A percentile compares a stretch with the other conserved stretches of the same genome.
Evolutionary conservation across 1,284 basidiomycete genomes (phyloP).

Genomic region (Ustilago shanxiensis): DNA sequence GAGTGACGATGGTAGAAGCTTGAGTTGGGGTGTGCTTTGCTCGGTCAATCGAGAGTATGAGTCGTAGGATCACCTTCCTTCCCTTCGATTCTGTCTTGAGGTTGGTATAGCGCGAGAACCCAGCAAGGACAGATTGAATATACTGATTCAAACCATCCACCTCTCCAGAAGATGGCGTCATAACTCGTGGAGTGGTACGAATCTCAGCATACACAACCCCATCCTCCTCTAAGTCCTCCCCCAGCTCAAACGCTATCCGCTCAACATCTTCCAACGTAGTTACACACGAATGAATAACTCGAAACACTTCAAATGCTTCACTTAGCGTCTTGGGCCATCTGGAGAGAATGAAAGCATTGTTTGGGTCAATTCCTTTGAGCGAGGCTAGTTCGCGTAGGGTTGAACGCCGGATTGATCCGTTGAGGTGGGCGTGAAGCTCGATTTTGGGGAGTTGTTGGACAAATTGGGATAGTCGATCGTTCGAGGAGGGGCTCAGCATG

Average conservation of each 20-base stretch:
- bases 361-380: conserved; percentile 5
- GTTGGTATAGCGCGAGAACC: conserved; percentile 13
- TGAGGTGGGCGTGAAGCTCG: conserved; percentile 57
- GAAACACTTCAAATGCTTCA: conserved; percentile 45
- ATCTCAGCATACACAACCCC: conserved; percentile 55
- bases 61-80: conserved; percentile 10
- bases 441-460: conserved; percentile 35
- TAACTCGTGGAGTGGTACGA: conserved; percentile 38
- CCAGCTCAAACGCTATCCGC: conserved; percentile 36
- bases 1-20: conserved; percentile 19
- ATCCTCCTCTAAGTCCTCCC: conserved; percentile 38
- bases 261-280: conserved; percentile 24
- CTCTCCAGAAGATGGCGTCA: background rate
- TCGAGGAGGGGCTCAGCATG: background rate
- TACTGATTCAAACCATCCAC: conserved; percentile 9
- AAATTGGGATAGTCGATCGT: conserved; percentile 1
- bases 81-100: background rate
- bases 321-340: conserved; percentile 31
- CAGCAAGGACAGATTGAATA: conserved; percentile 22
- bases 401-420: conserved; percentile 48
- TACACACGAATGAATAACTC: conserved; percentile 42
- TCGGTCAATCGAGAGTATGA: conserved; percentile 51
- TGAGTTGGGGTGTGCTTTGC: conserved; percentile 16
- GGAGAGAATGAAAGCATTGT: conserved; percentile 19
- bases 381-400: conserved; percentile 36